These are phyloP conservation scores for Neofusicoccum kwambonambiense DNA, from an alignment of 2,329 filamentous ascomycete species.

Conservation along the genomic window DNA sequence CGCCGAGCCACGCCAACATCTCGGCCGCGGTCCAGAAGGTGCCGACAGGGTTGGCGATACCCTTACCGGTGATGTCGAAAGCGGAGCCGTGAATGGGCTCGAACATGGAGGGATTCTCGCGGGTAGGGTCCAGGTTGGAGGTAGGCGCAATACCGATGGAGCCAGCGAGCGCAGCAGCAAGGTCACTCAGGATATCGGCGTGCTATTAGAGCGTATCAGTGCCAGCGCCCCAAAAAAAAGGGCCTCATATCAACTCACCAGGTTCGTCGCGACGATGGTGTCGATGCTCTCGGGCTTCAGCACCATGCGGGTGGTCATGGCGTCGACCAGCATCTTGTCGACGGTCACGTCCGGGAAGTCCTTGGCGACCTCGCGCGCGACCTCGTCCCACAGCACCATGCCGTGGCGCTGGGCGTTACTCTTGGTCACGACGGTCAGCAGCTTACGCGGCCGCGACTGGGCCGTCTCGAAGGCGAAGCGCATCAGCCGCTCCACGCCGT, in stretches of 20 bases:
- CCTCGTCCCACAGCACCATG: constrained; percentile 68
- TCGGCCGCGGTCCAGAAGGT: constrained; percentile 61
- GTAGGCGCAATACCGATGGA: constrained; percentile 72
- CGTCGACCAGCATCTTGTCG: constrained; percentile 67
- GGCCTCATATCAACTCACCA: constrained; percentile 31
- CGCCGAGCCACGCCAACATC: constrained; percentile 59
- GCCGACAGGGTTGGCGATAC: constrained; percentile 57
- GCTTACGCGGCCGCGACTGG: constrained; percentile 55
- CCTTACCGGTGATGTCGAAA: constrained; percentile 59
- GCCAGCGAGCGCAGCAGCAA: constrained; percentile 68
- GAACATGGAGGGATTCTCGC: constrained; percentile 60
- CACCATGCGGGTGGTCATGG: constrained; percentile 65
- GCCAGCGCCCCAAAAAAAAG: not conserved
- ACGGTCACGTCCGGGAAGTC: constrained; percentile 61
- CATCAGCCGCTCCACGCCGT: constrained; percentile 59
- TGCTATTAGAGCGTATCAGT: constrained; percentile 24
- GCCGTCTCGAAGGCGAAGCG: constrained; percentile 64
- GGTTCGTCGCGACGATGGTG: constrained; percentile 63
- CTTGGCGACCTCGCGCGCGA: constrained; percentile 53
- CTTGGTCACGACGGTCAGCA: constrained; percentile 64
- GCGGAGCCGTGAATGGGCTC: constrained; percentile 62
- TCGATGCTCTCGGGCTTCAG: constrained; percentile 59
- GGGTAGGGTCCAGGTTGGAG: constrained; percentile 65
- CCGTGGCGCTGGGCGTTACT: constrained; percentile 65
- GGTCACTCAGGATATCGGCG: constrained; percentile 69